Conservation (phyloP, 306 rosid genomes). For the Lupinus albus region DNA sequence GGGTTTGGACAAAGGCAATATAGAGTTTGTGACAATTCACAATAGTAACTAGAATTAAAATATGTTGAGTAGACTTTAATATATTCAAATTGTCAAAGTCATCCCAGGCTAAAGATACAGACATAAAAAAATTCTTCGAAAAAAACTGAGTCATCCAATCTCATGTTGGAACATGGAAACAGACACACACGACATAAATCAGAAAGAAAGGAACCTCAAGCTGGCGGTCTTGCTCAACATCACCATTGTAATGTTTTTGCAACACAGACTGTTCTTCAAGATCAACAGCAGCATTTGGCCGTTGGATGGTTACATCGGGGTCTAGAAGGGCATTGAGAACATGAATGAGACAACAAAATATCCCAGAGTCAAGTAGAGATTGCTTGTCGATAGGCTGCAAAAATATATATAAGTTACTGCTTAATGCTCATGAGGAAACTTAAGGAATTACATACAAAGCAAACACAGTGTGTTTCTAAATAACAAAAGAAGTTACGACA, state of each 20-base stretch:
- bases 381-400: constrained; percentile 96
- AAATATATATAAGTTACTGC: constrained; percentile 21
- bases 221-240: constrained; percentile 59
- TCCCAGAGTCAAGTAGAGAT: constrained; percentile 98
- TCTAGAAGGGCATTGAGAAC: constrained; percentile 84
- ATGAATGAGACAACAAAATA: constrained; percentile 94
- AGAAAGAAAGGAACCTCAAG: constrained; percentile 77
- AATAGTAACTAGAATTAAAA: constrained; percentile 20
- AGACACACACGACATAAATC: constrained; percentile 25
- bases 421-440: constrained; percentile 29
- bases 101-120: too few species aligned
- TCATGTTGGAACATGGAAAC: constrained; percentile 12
- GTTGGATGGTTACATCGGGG: constrained; percentile 66
- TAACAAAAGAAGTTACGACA: constrained; percentile 23
- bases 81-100: constrained; percentile 29
- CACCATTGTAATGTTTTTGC: constrained; percentile 51
- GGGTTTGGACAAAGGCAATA: neutral
- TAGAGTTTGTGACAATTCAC: constrained; percentile 8
- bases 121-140: neutral
- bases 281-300: constrained; percentile 51
- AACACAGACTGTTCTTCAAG: constrained; percentile 47
- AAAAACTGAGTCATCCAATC: constrained; percentile 10
- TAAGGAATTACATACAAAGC: constrained; percentile 1
- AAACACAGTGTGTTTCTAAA: constrained; percentile 5
- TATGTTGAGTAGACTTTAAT: constrained; percentile 21